These are phyloP conservation scores for Boletus reticulatus DNA, from an alignment of 768 basidiomycete genomes.

Conservation along the genomic window DNA sequence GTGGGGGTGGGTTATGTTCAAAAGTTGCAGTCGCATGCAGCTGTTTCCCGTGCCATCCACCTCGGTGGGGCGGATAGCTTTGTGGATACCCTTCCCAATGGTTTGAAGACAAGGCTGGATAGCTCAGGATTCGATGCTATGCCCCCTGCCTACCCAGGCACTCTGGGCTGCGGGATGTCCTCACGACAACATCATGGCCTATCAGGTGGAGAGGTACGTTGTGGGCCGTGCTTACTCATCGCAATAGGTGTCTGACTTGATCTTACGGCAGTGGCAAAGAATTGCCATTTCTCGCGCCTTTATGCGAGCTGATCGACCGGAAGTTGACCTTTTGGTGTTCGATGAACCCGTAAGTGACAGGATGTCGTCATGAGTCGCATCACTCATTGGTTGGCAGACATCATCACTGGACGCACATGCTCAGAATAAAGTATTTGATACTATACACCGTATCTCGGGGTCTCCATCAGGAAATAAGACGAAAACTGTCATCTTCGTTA, in stretches of 20 bases:
- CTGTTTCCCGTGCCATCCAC: constrained; percentile 62
- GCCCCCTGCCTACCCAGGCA: constrained; percentile 31
- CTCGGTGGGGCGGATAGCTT: constrained; percentile 70
- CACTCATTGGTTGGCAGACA: constrained; percentile 44
- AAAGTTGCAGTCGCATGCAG: constrained; percentile 52
- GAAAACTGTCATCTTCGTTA: constrained; percentile 81
- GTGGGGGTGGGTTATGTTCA: constrained; percentile 80
- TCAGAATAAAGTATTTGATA: constrained; percentile 76
- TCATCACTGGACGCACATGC: constrained; percentile 79
- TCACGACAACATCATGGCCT: constrained; percentile 56
- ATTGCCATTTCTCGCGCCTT: constrained; percentile 86
- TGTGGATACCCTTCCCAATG: constrained; percentile 64
- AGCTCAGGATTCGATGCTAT: constrained; percentile 56
- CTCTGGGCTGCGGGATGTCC: constrained; percentile 29
- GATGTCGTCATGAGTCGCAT: background rate
- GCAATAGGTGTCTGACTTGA: constrained; percentile 13
- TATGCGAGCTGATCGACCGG: constrained; percentile 74
- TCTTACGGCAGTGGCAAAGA: constrained; percentile 69
- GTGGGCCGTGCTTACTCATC: constrained; percentile 7
- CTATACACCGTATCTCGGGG: constrained; percentile 63
- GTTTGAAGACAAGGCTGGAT: constrained; percentile 72
- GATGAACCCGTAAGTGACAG: constrained; percentile 70
- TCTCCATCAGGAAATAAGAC: constrained; percentile 51
- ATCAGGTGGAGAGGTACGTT: constrained; percentile 79
- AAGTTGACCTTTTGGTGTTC: constrained; percentile 76